Evolutionary conservation across 441 rosid species (phyloP), one percentile per base, ranked within the genome.

Genomic region (Melastoma candidum): DNA sequence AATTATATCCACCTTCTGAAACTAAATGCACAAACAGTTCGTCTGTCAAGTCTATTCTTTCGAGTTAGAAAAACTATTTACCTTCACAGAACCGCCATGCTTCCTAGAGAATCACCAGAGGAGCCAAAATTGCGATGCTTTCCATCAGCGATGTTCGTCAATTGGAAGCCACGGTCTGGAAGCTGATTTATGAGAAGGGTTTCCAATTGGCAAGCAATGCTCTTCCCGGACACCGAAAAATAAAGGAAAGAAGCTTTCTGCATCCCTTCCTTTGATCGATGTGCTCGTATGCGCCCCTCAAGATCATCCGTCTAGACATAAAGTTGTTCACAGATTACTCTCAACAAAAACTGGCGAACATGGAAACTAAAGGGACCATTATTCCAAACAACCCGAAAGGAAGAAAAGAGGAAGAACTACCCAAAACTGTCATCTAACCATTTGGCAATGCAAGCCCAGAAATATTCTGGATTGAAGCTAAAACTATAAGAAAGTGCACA

Each of bases 111-210:
- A 26, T 71, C 56, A 65, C 58, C 73, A 8, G 73, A 49, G 11
- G 95, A 67, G 56, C 97, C 95, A 11, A 94, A 94, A 60, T 90
- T 85, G 45, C 95, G 77, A 65, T 94, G 99, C 74, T 78, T 87
- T 25, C 97, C 97, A 62, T 94, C 99, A 1, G 94, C 87, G 51
- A 83, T 47, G 52, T 87, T 94, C 39, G 83, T 67, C 47, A 94
- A 71, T 22, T 69, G 55, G 67, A 77, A 94, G 46, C 96, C 97
- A 45, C 64, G 81, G 25, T 60, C 59, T 5, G 74, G 77, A 45
- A 94, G 89, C 72, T 85, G 96, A 80, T 94, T 87, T 71, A 94
- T 81, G 58, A 94, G 80, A 62, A 94, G 95, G n/a, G 99, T 94
- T 74, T 94, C 99, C 36, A 94, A 71, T 71, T 83, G 92, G 71